Percentiles rank a stretch among this genome's conserved stretches.
Evolutionary conservation across 1,284 basidiomycete species (phyloP).

Genomic region (Takashimella koratensis): DNA sequence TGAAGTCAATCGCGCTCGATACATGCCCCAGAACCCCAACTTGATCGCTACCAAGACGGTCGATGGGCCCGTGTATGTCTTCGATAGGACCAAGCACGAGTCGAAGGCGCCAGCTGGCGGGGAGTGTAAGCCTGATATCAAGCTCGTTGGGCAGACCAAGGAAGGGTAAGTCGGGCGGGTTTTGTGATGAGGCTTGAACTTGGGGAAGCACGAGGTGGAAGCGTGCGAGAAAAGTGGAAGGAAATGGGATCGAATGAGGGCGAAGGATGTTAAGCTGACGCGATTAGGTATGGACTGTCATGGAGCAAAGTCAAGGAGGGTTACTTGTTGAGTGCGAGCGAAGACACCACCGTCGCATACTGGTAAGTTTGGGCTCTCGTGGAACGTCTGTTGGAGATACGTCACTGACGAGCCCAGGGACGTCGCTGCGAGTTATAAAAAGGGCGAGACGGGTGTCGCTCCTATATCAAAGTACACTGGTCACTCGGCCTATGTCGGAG

Average conservation of each 20-base stretch:
- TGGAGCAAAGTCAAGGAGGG: constrained; percentile 85
- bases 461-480: constrained; percentile 80
- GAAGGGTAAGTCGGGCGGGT: constrained; percentile 68
- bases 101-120: constrained; percentile 83
- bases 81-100: constrained; percentile 96
- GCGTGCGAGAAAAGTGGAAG: too few species aligned
- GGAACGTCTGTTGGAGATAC: too few species aligned
- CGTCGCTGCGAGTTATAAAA: constrained; percentile 59
- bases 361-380: constrained; percentile 67
- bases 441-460: constrained; percentile 70
- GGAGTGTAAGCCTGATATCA: constrained; percentile 85
- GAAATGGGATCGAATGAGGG: background rate
- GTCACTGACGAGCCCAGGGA: too few species aligned
- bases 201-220: too few species aligned
- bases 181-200: too few species aligned
- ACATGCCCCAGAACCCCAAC: constrained; percentile 98
- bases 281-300: constrained; percentile 75
- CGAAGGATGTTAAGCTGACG: constrained; percentile 3
- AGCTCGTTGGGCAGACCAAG: constrained; percentile 79
- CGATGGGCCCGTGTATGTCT: constrained; percentile 84
- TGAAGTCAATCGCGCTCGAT: constrained; percentile 94
- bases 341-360: constrained; percentile 93
- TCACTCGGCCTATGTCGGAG: constrained; percentile 84
- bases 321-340: constrained; percentile 85
- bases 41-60: constrained; percentile 93